Evolutionary conservation across 495 filamentous ascomycete genomes (phyloP).

Genomic region (Neurospora discreta): DNA sequence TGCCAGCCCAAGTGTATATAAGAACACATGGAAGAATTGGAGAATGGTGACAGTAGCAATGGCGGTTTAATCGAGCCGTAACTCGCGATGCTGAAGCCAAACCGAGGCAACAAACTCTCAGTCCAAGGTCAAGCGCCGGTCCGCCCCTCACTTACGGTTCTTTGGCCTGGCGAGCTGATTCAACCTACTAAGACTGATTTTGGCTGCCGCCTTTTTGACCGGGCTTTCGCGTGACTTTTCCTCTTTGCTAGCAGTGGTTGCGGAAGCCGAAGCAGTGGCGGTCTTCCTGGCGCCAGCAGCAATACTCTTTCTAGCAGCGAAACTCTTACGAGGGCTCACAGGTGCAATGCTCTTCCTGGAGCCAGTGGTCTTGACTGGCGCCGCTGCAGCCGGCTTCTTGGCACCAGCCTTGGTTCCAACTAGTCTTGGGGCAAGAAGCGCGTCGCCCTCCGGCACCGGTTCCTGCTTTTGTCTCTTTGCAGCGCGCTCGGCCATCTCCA

Average conservation of each 20-base stretch:
- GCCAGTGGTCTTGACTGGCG: constrained; percentile 5
- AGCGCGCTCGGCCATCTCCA: constrained; percentile 30
- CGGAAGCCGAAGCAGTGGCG: not conserved
- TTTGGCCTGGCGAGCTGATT: constrained; percentile 45
- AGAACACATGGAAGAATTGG: not conserved
- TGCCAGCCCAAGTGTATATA: not conserved
- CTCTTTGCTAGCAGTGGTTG: not conserved
- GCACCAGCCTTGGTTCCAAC: constrained; percentile 1
- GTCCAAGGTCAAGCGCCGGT: not conserved
- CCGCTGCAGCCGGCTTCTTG: not conserved
- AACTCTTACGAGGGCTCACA: constrained; percentile 8
- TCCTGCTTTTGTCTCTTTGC: constrained; percentile 39
- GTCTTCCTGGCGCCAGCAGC: not conserved
- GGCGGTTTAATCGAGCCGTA: not conserved
- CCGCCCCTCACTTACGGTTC: constrained; percentile 26
- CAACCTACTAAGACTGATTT: constrained; percentile 37
- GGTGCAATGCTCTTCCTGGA: constrained; percentile 15
- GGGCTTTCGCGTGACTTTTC: constrained; percentile 14
- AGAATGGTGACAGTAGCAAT: not conserved
- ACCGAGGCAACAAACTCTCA: not conserved
- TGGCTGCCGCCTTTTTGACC: constrained; percentile 34
- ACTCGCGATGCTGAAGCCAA: not conserved
- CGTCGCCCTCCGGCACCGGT: constrained; percentile 34
- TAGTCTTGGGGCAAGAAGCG: constrained; percentile 31
- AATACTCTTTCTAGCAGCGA: not conserved